Evolutionary conservation across 139 green algal species (phyloP), one percentile per base, ranked within the genome.

Genomic region (Chlorella sp.): DNA sequence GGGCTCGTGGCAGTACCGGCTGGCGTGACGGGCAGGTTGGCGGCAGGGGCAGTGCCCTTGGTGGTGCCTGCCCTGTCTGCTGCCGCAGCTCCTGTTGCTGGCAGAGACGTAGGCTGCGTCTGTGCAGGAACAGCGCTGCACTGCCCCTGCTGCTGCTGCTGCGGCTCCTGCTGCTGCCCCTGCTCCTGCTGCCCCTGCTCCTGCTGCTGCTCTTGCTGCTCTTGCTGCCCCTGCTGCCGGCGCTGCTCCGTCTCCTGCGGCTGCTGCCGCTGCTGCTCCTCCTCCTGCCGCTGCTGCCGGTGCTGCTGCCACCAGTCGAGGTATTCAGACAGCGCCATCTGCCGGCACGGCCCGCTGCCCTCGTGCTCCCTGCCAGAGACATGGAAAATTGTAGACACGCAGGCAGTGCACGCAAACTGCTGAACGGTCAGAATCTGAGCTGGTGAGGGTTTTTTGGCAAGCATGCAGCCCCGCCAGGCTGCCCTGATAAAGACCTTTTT

Each of bases 261-360:
- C 60, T 36, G 24, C 60, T 79, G 19, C 61, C 87, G 84, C 53
- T 87, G 69, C n/a, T 32, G 30, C 42, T 86, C 78, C 85, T 89
- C 34, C 42, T 83, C 7, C 48, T 83, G 34, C 36, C 80, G 16
- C 40, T 26, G 40, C 36, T 81, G 40, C 81, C 77, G 61, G 40
- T 87, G 90, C 69, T 86, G 60, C 76, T 73, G 24, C 94, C 94
- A 97, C 90, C 93, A 96, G 79, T 36, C 57, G 12, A 83, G 68
- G 81, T 94, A 96, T 18, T 96, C 82, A 18, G 24, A 30, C 15
- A 97, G 83, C 2, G 78, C 93, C 93, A 97, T 95, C 2, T 93
- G 71, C 26, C 76, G 81, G 22, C 89, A 84, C 26, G 86, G 64
- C 1, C 92, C 91, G n/a, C 88, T 78, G 11, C 91, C 93, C 30